Percentiles rank a stretch among this genome's conserved stretches.
Evolutionary conservation across 495 filamentous ascomycete genomes (phyloP).

Genomic region (Gamarada debralockiae): DNA sequence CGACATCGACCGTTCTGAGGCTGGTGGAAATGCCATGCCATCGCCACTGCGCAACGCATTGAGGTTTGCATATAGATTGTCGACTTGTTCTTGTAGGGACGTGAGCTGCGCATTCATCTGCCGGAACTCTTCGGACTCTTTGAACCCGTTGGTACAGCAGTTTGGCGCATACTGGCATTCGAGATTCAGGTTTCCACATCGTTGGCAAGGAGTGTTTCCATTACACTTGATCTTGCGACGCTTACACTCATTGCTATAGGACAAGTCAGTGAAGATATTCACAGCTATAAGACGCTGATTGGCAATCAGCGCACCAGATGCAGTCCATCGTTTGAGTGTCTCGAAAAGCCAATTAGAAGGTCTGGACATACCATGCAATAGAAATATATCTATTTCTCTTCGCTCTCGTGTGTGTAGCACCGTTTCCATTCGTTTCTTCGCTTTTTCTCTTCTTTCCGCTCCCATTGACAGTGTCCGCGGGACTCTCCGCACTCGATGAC

Average conservation of each 20-base stretch:
- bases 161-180: conserved; percentile 89
- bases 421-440: conserved; percentile 26
- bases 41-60: conserved; percentile 47
- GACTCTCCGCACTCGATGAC: conserved; percentile 26
- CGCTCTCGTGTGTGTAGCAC: conserved; percentile 44
- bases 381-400: conserved; percentile 83
- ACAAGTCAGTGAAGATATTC: neutral
- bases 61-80: conserved; percentile 65
- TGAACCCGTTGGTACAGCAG: conserved; percentile 76
- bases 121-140: conserved; percentile 84
- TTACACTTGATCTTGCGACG: conserved; percentile 92
- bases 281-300: neutral
- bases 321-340: neutral
- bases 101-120: conserved; percentile 70
- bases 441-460: conserved; percentile 40
- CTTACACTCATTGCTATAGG: conserved; percentile 76
- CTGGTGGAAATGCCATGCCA: conserved; percentile 12
- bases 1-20: conserved; percentile 22
- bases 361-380: conserved; percentile 72
- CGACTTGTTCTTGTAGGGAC: conserved; percentile 80
- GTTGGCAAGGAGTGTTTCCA: conserved; percentile 75
- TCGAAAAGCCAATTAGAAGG: neutral
- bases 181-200: conserved; percentile 78
- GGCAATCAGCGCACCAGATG: neutral
- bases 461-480: conserved; percentile 19